phyloP scores from a whole-genome alignment of 495 filamentous ascomycete species.

The Aspergillus coremiiformis region DNA sequence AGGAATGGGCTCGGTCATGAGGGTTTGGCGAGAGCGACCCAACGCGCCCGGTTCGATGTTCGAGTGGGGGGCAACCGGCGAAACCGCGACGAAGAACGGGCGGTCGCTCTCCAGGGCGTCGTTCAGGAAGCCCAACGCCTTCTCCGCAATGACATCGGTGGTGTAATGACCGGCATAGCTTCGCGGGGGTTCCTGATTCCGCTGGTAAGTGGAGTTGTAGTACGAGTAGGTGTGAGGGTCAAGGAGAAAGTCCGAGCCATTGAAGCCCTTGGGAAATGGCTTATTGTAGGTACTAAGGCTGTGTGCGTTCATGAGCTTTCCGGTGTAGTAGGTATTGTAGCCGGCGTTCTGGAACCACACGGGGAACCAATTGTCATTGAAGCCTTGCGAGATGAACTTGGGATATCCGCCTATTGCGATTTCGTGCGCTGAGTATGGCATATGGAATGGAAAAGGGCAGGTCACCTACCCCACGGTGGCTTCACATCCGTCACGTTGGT shows the following conservation, averaged over 20 bases:
- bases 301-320: conserved; percentile 65
- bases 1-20: conserved; percentile 48
- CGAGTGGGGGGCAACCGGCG: conserved; percentile 60
- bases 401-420: conserved; percentile 61
- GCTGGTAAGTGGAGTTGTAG: conserved; percentile 57
- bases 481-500: conserved; percentile 67
- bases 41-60: conserved; percentile 39
- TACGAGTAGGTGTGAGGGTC: conserved; percentile 69
- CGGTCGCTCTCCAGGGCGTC: conserved; percentile 45
- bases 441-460: no score
- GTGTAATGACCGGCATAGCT: conserved; percentile 52
- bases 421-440: no score
- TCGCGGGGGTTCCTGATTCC: conserved; percentile 51
- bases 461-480: conserved; percentile 49
- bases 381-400: conserved; percentile 57
- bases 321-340: conserved; percentile 68
- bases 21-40: conserved; percentile 6
- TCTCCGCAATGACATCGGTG: conserved; percentile 55
- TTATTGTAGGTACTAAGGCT: conserved; percentile 50
- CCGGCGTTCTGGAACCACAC: conserved; percentile 62
- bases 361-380: conserved; percentile 60
- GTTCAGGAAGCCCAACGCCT: conserved; percentile 57
- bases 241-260: conserved; percentile 55
- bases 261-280: conserved; percentile 52
- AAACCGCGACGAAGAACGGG: conserved; percentile 63